Evolutionary conservation across 164 flowering plant genomes (phyloP).

Genomic region (Annona squamosa): DNA sequence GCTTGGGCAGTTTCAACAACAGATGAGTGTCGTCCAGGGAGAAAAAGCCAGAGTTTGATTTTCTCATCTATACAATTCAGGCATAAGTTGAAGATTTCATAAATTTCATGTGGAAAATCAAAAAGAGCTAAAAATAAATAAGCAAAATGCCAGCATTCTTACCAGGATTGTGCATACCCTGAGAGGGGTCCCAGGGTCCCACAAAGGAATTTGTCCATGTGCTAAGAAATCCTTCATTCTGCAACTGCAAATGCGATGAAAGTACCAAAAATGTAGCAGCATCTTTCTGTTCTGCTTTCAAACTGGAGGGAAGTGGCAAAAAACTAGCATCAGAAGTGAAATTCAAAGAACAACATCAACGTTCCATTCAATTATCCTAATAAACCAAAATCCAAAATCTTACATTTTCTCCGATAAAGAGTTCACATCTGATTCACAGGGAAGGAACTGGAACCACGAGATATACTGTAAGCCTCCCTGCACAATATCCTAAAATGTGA

Average conservation of each 20-base stretch:
- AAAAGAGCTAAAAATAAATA: background rate
- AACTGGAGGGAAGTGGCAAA: background rate
- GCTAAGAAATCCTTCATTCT: conserved; percentile 82
- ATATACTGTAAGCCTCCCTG: conserved; percentile 91
- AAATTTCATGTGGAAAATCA: conserved; percentile 4
- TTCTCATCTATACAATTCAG: conserved; percentile 64
- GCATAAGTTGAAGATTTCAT: background rate
- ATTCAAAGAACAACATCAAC: background rate
- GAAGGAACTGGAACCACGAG: conserved; percentile 97
- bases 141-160: conserved; percentile 8
- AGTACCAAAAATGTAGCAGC: conserved; percentile 63
- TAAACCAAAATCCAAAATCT: background rate
- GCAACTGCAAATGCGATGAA: conserved; percentile 79
- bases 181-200: conserved; percentile 99
- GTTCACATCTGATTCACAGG: conserved; percentile 61
- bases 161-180: conserved; percentile 97
- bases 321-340: too few relatives aligned
- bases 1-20: conserved; percentile 66
- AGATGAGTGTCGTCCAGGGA: conserved; percentile 78
- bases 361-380: background rate
- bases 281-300: conserved; percentile 65
- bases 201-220: conserved; percentile 98
- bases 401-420: conserved; percentile 64
- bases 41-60: conserved; percentile 97
- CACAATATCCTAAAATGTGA: conserved; percentile 4